Conservation (phyloP, 2,329 filamentous ascomycete species). For the Gaeumannomyces tritici region DNA sequence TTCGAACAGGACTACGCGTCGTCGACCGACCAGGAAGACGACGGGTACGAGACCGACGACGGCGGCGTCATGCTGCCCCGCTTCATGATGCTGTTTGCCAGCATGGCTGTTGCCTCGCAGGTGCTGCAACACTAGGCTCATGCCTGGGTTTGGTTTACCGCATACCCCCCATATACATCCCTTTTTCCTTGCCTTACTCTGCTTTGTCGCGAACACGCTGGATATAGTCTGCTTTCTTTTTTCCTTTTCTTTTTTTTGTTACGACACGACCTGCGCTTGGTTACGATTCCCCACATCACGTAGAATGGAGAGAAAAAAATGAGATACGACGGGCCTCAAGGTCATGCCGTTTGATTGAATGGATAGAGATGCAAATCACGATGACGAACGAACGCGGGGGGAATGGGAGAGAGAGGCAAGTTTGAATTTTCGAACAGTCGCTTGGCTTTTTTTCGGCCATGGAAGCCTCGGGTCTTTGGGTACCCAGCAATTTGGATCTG, state of each 20-base stretch:
- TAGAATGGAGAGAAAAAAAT: background rate
- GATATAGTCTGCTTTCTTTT: no score
- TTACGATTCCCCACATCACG: background rate
- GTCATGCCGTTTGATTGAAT: background rate
- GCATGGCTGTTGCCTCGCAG: slow-evolving; percentile 15
- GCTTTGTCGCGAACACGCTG: background rate
- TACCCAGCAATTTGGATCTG: background rate
- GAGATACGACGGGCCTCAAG: background rate
- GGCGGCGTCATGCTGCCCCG: slow-evolving; percentile 11
- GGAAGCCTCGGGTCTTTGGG: no score
- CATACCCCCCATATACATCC: no score
- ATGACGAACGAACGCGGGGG: background rate
- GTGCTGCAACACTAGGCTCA: slow-evolving; percentile 10
- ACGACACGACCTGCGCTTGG: background rate
- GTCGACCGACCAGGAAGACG: background rate
- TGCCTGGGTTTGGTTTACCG: no score
- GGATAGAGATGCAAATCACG: background rate
- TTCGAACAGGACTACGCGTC: background rate
- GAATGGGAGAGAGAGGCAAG: background rate
- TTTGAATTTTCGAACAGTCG: background rate
- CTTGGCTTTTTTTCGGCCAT: background rate
- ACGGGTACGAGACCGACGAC: background rate
- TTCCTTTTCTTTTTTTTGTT: background rate
- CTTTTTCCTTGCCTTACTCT: background rate
- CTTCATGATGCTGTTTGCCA: slow-evolving; percentile 20